Evolutionary conservation across 148 eudicot species (phyloP).

Genomic region (Pharnaceum exiguum): DNA sequence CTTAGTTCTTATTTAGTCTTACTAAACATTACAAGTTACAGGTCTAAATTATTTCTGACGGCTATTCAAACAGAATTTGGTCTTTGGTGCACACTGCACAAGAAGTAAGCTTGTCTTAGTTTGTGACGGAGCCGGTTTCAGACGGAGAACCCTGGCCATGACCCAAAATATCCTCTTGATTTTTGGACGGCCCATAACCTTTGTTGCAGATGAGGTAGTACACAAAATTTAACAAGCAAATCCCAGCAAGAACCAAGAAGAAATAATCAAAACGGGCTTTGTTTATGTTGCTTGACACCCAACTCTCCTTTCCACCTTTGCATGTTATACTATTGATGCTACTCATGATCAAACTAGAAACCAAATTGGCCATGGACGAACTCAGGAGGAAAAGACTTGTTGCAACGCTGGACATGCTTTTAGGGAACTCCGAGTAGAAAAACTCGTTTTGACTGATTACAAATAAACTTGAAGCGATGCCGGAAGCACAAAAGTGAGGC

Average conservation of each 20-base stretch:
- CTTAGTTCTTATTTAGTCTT: too few relatives aligned
- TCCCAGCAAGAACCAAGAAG: slow-evolving; percentile 34
- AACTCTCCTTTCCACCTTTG: slow-evolving; percentile 37
- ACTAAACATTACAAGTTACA: too few relatives aligned
- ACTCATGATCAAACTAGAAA: too few relatives aligned
- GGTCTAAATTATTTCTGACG: too few relatives aligned
- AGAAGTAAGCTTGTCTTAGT: too few relatives aligned
- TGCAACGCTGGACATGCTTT: slow-evolving; percentile 51
- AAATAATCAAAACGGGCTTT: slow-evolving; percentile 57
- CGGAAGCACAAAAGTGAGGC: slow-evolving; percentile 35
- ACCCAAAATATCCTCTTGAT: neutral
- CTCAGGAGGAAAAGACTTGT: slow-evolving; percentile 26
- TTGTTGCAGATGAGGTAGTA: too few relatives aligned
- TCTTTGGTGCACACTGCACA: too few relatives aligned
- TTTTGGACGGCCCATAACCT: slow-evolving; percentile 37
- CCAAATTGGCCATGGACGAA: slow-evolving; percentile 22
- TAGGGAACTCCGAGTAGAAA: too few relatives aligned
- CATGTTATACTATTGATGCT: slow-evolving; percentile 25
- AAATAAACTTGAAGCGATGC: slow-evolving; percentile 39
- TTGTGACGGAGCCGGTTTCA: too few relatives aligned
- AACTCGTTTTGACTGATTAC: slow-evolving; percentile 44
- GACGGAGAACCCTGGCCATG: too few relatives aligned
- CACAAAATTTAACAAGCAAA: slow-evolving; percentile 37
- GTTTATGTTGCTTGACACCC: slow-evolving; percentile 50
- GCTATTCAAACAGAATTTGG: too few relatives aligned